These are phyloP conservation scores for Pythium scleroteichum DNA, from an alignment of 352 stramenopile genomes.

Conservation along the genomic window DNA sequence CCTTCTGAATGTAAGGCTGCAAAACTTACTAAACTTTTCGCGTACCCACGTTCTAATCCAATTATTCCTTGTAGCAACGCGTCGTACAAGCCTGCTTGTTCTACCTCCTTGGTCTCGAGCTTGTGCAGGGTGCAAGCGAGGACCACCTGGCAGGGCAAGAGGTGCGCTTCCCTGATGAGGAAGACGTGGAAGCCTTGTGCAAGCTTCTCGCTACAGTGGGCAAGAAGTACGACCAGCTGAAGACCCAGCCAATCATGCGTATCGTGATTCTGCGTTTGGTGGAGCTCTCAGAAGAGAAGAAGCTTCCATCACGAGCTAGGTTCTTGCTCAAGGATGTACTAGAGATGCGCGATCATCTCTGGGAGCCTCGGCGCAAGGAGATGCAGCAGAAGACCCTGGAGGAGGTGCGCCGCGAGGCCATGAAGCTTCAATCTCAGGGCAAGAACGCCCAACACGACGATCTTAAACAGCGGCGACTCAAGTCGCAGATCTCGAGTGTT, in stretches of 20 bases:
- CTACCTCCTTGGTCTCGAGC: conserved; percentile 74
- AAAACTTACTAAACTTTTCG: not conserved
- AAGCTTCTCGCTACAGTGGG: conserved; percentile 83
- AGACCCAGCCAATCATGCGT: conserved; percentile 79
- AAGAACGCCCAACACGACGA: conserved; percentile 90
- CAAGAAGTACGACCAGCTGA: conserved; percentile 86
- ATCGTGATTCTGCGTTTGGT: conserved; percentile 85
- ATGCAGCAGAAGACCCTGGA: conserved; percentile 88
- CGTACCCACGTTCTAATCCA: too few species aligned
- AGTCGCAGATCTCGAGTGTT: conserved; percentile 74
- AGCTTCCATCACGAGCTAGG: conserved; percentile 68
- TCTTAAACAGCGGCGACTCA: conserved; percentile 66
- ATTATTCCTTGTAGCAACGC: conserved; percentile 38
- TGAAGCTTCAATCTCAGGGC: conserved; percentile 80
- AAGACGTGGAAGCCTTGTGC: conserved; percentile 84
- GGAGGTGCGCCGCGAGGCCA: conserved; percentile 78
- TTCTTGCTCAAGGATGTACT: conserved; percentile 86
- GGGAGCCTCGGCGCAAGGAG: conserved; percentile 84
- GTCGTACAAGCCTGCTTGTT: conserved; percentile 81
- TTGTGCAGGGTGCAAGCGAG: conserved; percentile 47
- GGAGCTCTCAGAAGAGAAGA: conserved; percentile 73
- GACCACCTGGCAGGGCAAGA: conserved; percentile 61
- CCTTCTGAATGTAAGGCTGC: conserved; percentile 62
- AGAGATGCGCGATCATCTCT: conserved; percentile 86
- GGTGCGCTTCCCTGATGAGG: conserved; percentile 77